These are phyloP conservation scores for Calocybe indica DNA, from an alignment of 768 basidiomycete genomes.

Conservation along the genomic window DNA sequence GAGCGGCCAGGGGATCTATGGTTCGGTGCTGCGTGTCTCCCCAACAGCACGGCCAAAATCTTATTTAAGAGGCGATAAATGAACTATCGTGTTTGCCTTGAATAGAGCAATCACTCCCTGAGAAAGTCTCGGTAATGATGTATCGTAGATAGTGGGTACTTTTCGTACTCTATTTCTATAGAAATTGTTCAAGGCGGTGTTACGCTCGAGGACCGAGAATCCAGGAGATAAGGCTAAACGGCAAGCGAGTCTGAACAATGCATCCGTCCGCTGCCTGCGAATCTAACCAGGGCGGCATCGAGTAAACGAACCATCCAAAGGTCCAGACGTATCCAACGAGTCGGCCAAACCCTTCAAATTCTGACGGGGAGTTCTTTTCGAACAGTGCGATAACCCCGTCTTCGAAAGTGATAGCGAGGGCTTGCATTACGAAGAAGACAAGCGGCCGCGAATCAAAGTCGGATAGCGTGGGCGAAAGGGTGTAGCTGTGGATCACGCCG, in stretches of 20 bases:
- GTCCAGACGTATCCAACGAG: constrained; percentile 5
- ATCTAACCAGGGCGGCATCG: too few species aligned
- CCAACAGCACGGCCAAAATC: constrained; percentile 19
- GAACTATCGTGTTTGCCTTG: too few species aligned
- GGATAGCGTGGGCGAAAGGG: constrained; percentile 13
- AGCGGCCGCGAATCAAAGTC: constrained; percentile 14
- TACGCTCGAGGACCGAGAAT: too few species aligned
- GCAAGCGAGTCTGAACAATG: too few species aligned
- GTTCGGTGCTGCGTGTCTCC: constrained; percentile 14
- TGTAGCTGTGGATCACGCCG: constrained; percentile 19
- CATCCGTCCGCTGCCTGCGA: too few species aligned
- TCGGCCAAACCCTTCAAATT: neutral
- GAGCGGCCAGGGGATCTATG: constrained; percentile 18
- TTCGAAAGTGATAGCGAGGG: constrained; percentile 22
- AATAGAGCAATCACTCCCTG: too few species aligned
- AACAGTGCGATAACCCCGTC: constrained; percentile 14
- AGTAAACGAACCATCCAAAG: constrained; percentile 4
- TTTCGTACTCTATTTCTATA: too few species aligned
- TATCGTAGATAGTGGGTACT: too few species aligned
- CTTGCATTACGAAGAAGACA: constrained; percentile 22
- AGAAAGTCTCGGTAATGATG: too few species aligned
- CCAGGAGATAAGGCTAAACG: too few species aligned
- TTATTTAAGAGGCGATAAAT: constrained; percentile 13
- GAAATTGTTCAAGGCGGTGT: too few species aligned
- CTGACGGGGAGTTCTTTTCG: neutral